A percentile compares a stretch with the other conserved stretches of the same genome.
phyloP scores from a whole-genome alignment of 2,329 filamentous ascomycete genomes.

The Epichloe sylvatica region DNA sequence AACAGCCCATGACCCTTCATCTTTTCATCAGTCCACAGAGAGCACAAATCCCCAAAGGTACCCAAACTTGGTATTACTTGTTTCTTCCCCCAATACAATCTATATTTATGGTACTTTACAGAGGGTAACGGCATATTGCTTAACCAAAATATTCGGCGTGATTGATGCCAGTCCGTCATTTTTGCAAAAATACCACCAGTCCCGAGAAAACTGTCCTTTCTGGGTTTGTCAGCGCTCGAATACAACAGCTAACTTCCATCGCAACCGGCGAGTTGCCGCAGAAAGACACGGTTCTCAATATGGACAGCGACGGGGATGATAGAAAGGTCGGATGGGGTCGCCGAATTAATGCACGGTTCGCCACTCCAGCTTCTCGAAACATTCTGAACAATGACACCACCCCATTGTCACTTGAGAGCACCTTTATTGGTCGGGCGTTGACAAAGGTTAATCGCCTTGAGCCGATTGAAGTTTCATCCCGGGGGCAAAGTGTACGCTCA shows the following conservation, averaged over 20 bases:
- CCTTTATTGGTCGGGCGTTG: constrained; percentile 3
- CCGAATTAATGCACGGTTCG: constrained; percentile 12
- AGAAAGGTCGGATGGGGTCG: constrained; percentile 16
- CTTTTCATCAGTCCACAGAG: too few species aligned
- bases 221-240: constrained; percentile 17
- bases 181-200: constrained; percentile 4
- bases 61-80: not conserved
- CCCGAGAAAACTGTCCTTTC: constrained; percentile 10
- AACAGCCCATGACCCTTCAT: not conserved
- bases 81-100: not conserved
- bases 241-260: constrained; percentile 15
- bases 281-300: not conserved
- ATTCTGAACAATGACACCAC: not conserved
- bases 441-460: constrained; percentile 6
- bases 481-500: not conserved
- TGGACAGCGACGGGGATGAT: constrained; percentile 12
- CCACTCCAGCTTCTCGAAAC: constrained; percentile 15
- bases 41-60: not conserved
- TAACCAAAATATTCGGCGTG: constrained; percentile 4
- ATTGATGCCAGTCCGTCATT: constrained; percentile 1
- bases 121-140: constrained; percentile 7
- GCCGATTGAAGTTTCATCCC: not conserved
- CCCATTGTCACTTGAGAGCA: constrained; percentile 2
- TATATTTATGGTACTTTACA: not conserved
- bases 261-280: constrained; percentile 4